Evolutionary conservation across 1,139 yeast genomes (phyloP), one percentile per base, ranked within the genome.

Genomic region (Pichia inconspicua): DNA sequence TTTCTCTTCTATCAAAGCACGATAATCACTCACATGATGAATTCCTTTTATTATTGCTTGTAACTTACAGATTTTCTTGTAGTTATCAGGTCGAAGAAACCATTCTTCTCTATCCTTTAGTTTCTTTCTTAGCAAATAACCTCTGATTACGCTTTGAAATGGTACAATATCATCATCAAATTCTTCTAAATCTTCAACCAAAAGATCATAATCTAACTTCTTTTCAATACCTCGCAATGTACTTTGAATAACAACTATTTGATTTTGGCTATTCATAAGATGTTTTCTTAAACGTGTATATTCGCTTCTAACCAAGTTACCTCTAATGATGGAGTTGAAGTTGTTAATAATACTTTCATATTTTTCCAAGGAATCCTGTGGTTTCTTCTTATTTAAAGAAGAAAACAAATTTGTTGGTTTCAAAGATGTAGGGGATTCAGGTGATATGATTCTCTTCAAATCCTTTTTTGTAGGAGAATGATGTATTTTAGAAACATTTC

Each of bases 21-120:
- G 77, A 66, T 87, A 92, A 0, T 96, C 95, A 43, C 71, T 74
- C 30, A 84, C 84, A 47, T 84, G 83, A 52, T 79, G 77, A 53
- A 75, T 72, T 36, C 89, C 82, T 49, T 89, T 76, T 44, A 90
- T 75, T 43, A 73, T 72, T 43, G 90, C 82, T 66, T 92, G 98
- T 15, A 89, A 78, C 58, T 72, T 77, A 51, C 88, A 72, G 14
- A 92, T 78, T 42, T 75, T 72, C 15, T 72, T 74, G 45, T 77
- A 62, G 57, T 87, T 81, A 5, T 65, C 62, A 2, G 66, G 64
- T 47, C 50, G 49, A 25, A 62, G 63, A 65, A 87, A 92, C 64
- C 82, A 74, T 2, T 65, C 64, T 55, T 72, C 68, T 56, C 80
- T 71, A 2, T 70, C 69, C 3, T 58, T 55, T 43, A 72, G 59